Base-by-base conservation (phyloP, 1,139 yeast genomes). In the Fermentozyma sake region DNA sequence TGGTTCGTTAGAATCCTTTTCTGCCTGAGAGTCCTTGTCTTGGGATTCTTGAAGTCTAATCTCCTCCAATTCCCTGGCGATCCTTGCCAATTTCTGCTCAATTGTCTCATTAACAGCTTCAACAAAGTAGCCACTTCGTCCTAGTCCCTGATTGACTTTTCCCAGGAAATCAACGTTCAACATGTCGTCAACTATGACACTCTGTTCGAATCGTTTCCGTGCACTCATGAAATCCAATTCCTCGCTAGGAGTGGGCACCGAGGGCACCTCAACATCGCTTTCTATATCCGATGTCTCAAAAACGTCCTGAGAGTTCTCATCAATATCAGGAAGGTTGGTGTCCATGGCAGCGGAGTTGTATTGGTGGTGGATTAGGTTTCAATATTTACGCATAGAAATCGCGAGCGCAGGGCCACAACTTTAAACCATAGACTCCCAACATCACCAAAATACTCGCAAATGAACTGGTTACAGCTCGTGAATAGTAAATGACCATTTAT, bases 281-380 rank as follows among this genome's bases (percentile, higher is more conserved):
- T 71, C 76, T 1, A 60, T 47, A 37, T 71, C 77, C 0, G 76
- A 68, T 0, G 76, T 67, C 42, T 72, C 78, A 39, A 60, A 72
- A 3, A 72, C 58, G 30, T 65, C 72, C 24, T 43, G 54, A 1
- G 58, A 41, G 2, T 41, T 50, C 9, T 30, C 29, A 22, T 64
- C 44, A 12, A 55, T 52, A 20, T 43, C 61, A 1, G 61, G 58
- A 14, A 55, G 39, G 6, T 42, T 58, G 7, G 33, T 30, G 37
- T 47, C 51, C 30, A 51, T 52, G 16, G 40, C 46, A 44, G 38
- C 38, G 14, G 20, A 24, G 24, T 3, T 5, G 26, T 23, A 15
- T 11, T 10, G 18, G 7, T 16, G n/a, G n/a, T n/a, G n/a, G 18
- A n/a, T 14, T 14, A 5, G 9, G 14, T 9, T 4, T 1, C 14